Conservation (phyloP, 441 rosid genomes). For the Adansonia gregorii region DNA sequence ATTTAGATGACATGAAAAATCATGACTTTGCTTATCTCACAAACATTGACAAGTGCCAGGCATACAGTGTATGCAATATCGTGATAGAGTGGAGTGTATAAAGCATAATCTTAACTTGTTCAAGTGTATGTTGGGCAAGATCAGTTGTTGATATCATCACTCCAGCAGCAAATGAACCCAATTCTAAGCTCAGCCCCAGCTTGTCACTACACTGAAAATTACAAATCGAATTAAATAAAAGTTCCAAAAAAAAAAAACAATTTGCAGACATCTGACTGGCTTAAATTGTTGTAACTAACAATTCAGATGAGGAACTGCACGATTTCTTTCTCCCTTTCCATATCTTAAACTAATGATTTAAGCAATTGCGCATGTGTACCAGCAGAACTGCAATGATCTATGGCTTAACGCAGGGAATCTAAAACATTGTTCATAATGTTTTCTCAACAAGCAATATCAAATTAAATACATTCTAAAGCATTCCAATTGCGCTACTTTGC, state of each 20-base stretch:
- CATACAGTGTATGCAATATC: background rate
- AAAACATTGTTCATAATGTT: background rate
- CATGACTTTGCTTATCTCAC: background rate
- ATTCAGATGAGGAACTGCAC: background rate
- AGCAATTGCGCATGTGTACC: slow-evolving; percentile 10
- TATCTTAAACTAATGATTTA: background rate
- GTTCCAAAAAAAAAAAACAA: background rate
- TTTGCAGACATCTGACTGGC: background rate
- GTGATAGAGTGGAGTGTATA: background rate
- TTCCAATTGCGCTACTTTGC: background rate
- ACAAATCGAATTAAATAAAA: slow-evolving; percentile 25
- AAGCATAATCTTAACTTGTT: slow-evolving; percentile 62
- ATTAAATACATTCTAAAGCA: background rate
- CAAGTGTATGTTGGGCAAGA: slow-evolving; percentile 93
- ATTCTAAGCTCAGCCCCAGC: slow-evolving; percentile 94
- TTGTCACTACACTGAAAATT: slow-evolving; percentile 89
- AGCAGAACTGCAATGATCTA: background rate
- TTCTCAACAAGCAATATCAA: slow-evolving; percentile 12
- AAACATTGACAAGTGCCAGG: background rate
- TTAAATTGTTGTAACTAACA: background rate
- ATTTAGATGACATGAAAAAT: background rate
- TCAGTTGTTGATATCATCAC: slow-evolving; percentile 98
- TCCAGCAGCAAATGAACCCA: slow-evolving; percentile 98
- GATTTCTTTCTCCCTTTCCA: background rate
- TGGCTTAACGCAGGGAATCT: background rate